These are phyloP conservation scores for Raphanus sativus DNA, from an alignment of 345 rosid species.

Conservation along the genomic window DNA sequence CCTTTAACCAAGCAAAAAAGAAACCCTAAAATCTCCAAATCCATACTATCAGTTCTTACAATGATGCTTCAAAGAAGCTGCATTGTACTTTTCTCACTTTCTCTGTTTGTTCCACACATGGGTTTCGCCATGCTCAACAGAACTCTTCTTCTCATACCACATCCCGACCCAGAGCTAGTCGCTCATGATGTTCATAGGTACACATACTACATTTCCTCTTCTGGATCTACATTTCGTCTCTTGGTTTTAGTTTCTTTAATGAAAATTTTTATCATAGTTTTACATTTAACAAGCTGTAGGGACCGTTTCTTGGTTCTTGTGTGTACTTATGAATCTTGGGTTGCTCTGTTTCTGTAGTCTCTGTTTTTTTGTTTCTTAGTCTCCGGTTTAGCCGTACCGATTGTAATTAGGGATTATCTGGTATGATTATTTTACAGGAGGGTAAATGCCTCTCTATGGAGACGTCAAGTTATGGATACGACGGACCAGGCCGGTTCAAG, in stretches of 20 bases:
- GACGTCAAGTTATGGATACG: slow-evolving; percentile 56
- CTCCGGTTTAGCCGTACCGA: slow-evolving; percentile 11
- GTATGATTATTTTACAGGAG: slow-evolving; percentile 47
- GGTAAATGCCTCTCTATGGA: slow-evolving; percentile 78
- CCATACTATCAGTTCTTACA: background rate
- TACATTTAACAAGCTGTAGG: background rate
- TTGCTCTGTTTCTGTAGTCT: background rate
- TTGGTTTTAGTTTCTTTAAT: background rate
- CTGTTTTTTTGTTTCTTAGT: background rate
- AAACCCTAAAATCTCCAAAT: slow-evolving; percentile 1
- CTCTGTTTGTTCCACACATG: slow-evolving; percentile 41
- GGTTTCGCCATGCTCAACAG: slow-evolving; percentile 52
- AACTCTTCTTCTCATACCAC: slow-evolving; percentile 60
- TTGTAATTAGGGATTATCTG: background rate
- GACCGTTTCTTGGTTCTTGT: background rate
- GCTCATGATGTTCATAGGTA: slow-evolving; percentile 83
- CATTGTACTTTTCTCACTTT: slow-evolving; percentile 52
- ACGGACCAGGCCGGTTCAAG: slow-evolving; percentile 44
- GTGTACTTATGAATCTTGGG: background rate
- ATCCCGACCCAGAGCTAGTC: slow-evolving; percentile 75
- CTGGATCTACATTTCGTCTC: slow-evolving; percentile 16
- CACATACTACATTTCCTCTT: background rate
- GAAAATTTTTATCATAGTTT: background rate
- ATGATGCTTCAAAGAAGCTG: slow-evolving; percentile 46
- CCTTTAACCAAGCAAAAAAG: background rate